Base-by-base conservation (phyloP, 2,329 filamentous ascomycete species). In the Xenoacremonium recifei region DNA sequence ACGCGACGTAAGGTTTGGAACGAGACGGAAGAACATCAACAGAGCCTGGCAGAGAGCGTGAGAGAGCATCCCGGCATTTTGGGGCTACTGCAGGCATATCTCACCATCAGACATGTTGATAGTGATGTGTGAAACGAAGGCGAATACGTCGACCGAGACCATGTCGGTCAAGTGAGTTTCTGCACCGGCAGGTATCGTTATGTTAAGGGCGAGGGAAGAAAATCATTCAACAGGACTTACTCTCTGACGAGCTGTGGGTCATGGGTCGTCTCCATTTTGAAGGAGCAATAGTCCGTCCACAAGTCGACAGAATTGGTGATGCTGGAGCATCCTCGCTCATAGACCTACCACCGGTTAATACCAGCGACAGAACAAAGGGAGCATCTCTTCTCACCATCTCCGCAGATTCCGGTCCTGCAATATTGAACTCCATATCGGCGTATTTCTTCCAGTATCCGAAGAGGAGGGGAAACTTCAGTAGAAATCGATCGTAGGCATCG, bases 381-480 rank as follows among this genome's bases (percentile, higher is more conserved):
- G 39, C 5, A 25, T 27, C 4, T 13, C n/a, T 23, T 50, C 78
- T 60, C 66, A 96, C 90, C 87, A 96, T 95, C 67, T 97, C 93
- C 40, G 93, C 93, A 32, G 92, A 92, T 72, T 99, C 93, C 5
- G 93, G 95, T 15, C 93, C 93, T 4, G 90, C 90, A 52, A 99
- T 96, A 37, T 90, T 90, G 70, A 99, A 99, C 62, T 99, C 93
- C 50, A 95, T 77, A 60, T 97, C 92, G 60, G 93, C 93, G 76
- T 97, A 99, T 66, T 96, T 97, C 74, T 97, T 97, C 93, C 93
- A 99, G 72, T 97, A 99, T 39, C 92, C 93, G 60, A 97, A 99
- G 29, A 97, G 81, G 10, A 97, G 78, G 3, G 93, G 93, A 53
- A 96, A 99, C 62, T 96, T 96, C 47, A 88, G 81, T 17, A 99